phyloP scores from a whole-genome alignment of 2,329 filamentous ascomycete species.

The Ramularia endophylla region DNA sequence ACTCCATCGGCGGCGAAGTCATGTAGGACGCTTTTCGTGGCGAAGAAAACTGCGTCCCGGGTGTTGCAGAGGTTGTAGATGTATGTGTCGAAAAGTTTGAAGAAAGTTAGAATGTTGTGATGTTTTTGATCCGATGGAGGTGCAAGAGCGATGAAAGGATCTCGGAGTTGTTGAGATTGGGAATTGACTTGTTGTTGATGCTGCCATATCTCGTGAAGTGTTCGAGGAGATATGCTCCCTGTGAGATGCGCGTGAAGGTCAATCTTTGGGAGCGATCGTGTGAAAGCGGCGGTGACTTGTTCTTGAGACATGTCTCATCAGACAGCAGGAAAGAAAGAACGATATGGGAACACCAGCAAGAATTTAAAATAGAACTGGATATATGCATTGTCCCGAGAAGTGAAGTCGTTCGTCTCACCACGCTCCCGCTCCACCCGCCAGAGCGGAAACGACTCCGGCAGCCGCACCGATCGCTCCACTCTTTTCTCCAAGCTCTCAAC shows the following conservation, averaged over 20 bases:
- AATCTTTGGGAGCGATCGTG: slow-evolving; percentile 37
- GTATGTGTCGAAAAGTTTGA: slow-evolving; percentile 70
- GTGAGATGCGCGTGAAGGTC: slow-evolving; percentile 74
- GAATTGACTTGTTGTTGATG: slow-evolving; percentile 48
- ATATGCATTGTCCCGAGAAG: too few species aligned
- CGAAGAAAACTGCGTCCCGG: slow-evolving; percentile 45
- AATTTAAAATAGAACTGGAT: too few species aligned
- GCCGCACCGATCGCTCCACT: too few species aligned
- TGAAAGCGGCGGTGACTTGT: slow-evolving; percentile 22
- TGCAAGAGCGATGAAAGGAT: slow-evolving; percentile 65
- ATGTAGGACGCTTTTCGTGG: slow-evolving; percentile 59
- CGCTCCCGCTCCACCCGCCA: too few species aligned
- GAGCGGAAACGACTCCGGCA: too few species aligned
- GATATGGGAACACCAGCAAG: too few species aligned
- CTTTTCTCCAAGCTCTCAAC: too few species aligned
- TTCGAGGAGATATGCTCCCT: slow-evolving; percentile 67
- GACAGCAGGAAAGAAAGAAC: too few species aligned
- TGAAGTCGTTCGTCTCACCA: too few species aligned
- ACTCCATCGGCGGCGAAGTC: slow-evolving; percentile 68
- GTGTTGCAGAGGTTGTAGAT: slow-evolving; percentile 72
- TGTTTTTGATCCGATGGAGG: slow-evolving; percentile 40
- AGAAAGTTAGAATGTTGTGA: slow-evolving; percentile 53
- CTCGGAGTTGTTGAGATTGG: too few species aligned
- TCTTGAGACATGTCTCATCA: too few species aligned
- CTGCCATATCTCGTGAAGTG: slow-evolving; percentile 69